Evolutionary conservation across 2,329 filamentous ascomycete genomes (phyloP).

Genomic region (Zymoseptoria brevis): DNA sequence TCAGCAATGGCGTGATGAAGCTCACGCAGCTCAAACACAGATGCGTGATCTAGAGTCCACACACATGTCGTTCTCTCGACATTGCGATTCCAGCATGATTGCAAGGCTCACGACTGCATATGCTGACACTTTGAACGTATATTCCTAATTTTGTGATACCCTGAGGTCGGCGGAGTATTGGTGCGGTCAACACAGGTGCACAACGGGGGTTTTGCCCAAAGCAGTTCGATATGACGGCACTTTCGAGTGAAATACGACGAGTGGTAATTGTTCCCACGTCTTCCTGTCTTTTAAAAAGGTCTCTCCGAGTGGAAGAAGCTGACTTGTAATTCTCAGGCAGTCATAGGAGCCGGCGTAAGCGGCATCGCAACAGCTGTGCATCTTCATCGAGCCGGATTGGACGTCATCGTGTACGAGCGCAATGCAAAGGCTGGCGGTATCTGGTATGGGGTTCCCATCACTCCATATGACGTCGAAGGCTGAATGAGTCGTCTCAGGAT

Average conservation of each 20-base stretch:
- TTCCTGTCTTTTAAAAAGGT: too few species aligned
- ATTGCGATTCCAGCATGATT: too few species aligned
- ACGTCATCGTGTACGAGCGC: conserved; percentile 50
- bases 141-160: too few species aligned
- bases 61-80: not conserved
- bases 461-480: too few species aligned
- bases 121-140: too few species aligned
- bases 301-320: not conserved
- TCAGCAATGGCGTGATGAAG: not conserved
- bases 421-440: conserved; percentile 46
- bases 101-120: too few species aligned
- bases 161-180: too few species aligned
- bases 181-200: too few species aligned
- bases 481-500: conserved; percentile 31
- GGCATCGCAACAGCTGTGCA: conserved; percentile 43
- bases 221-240: not conserved
- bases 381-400: conserved; percentile 37
- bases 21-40: not conserved
- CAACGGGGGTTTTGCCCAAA: too few species aligned
- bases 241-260: not conserved
- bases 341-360: conserved; percentile 47
- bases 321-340: conserved; percentile 22
- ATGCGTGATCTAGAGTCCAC: not conserved
- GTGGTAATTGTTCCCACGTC: not conserved
- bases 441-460: conserved; percentile 37